Evolutionary conservation across 192 early-diverging fungal genomes (phyloP), one percentile per base, ranked within the genome.

Genomic region (Umbelopsis sp.): DNA sequence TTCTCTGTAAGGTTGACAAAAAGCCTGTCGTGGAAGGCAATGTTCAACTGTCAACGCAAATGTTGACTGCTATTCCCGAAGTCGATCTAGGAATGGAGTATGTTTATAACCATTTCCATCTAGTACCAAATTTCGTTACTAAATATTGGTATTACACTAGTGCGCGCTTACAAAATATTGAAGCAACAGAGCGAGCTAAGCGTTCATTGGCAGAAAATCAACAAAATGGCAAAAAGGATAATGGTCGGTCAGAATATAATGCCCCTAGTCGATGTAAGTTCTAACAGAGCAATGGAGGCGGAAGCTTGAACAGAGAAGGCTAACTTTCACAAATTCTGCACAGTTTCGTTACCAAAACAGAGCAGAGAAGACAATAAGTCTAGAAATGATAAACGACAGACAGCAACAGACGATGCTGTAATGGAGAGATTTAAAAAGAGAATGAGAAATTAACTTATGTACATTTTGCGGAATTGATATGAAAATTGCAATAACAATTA

Each of bases 61-160:
- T 97, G 93, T 73, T 97, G 37, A 94, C 93, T 7, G 93, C 93
- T 4, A 95, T 97, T 68, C 95, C 94, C 9, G 94, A 96, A 74
- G 91, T 95, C 10, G 93, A 96, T 72, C 80, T 97, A 10, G 95
- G 94, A 22, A 90, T 91, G 46, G 88, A 87, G 85, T 90, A 85
- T 22, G 87, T 83, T 23, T 35, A 27, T 2, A 20, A 18, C 0
- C 23, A 50, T 3, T 46, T 18, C 45, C 20, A 25, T 21, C 15
- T 1, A 25, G 11, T 44, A 10, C 4, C 22, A 65, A 2, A 9
- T 18, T 68, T n/a, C 15, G 47, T 41, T 55, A 7, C 13, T 46
- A 46, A 47, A 15, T 73, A 1, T 44, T 74, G 49, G 67, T 48
- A 27, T 69, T 52, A n/a, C 71, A 41, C 37, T 41, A 85, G 85